phyloP scores from a whole-genome alignment of 2,329 filamentous ascomycete genomes.

The Ceratocystis smalleyi region DNA sequence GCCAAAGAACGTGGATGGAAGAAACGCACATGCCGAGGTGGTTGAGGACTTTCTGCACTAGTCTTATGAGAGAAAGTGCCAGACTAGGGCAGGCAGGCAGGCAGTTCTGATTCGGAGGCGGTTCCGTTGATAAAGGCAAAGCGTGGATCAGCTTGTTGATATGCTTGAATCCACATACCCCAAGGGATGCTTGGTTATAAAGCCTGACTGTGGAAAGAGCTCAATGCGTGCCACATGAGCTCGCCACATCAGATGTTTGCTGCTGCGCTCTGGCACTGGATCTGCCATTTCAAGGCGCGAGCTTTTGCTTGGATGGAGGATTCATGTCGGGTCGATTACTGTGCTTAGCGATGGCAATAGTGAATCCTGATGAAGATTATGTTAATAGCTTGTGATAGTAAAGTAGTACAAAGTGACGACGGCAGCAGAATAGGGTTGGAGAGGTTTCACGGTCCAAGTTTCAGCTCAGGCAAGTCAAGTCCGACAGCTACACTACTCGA shows the following conservation, averaged over 20 bases:
- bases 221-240: slow-evolving; percentile 21
- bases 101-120: slow-evolving; percentile 34
- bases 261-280: background rate
- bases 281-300: background rate
- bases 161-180: slow-evolving; percentile 11
- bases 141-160: slow-evolving; percentile 42
- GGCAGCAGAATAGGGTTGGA: too few relatives aligned
- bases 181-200: background rate
- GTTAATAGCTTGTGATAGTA: too few relatives aligned
- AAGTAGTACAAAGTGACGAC: too few relatives aligned
- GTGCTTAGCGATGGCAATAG: too few relatives aligned
- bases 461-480: too few relatives aligned
- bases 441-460: too few relatives aligned
- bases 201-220: slow-evolving; percentile 26
- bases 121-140: slow-evolving; percentile 46
- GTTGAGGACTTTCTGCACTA: slow-evolving; percentile 31
- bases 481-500: too few relatives aligned
- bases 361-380: too few relatives aligned
- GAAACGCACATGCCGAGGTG: slow-evolving; percentile 24
- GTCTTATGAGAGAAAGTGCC: slow-evolving; percentile 30
- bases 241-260: background rate
- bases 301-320: background rate
- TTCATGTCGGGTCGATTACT: background rate
- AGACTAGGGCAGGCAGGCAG: slow-evolving; percentile 23
- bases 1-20: too few relatives aligned